These are phyloP conservation scores for Calocera cornea DNA, from an alignment of 768 basidiomycete genomes.

Conservation along the genomic window DNA sequence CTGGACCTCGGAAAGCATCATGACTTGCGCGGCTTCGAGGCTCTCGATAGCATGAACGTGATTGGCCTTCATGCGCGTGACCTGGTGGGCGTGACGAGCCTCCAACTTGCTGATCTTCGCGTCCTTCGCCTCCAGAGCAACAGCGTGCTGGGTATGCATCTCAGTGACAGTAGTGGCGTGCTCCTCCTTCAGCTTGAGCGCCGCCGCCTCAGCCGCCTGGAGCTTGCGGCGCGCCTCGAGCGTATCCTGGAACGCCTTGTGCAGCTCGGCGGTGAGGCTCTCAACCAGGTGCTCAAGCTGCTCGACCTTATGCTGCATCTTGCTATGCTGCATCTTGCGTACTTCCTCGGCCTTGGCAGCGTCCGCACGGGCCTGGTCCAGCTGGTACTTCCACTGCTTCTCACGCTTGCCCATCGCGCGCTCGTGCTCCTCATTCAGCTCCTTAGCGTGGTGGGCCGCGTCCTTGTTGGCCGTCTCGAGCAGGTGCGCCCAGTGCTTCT, in stretches of 20 bases:
- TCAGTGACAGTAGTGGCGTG: background rate
- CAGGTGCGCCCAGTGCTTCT: background rate
- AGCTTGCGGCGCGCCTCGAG: background rate
- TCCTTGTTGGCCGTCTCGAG: background rate
- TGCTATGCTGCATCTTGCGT: background rate
- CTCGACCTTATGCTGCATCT: background rate
- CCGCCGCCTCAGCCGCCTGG: background rate
- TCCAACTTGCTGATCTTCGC: background rate
- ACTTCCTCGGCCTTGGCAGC: background rate
- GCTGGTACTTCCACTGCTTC: background rate
- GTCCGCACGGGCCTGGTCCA: background rate
- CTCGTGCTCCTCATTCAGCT: constrained; percentile 15
- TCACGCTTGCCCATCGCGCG: background rate
- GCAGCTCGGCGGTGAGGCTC: background rate
- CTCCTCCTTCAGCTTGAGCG: background rate
- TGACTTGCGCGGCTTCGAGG: background rate
- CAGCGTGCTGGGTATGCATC: background rate
- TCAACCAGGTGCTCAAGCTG: background rate
- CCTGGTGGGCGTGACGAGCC: background rate
- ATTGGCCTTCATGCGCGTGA: background rate
- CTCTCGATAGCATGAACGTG: background rate
- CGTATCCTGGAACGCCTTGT: background rate
- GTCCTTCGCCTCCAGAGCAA: background rate
- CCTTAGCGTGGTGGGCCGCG: background rate
- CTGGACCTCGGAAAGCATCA: background rate